Evolutionary conservation across 2,329 filamentous ascomycete species (phyloP).

Genomic region (Diaporthe sp.): DNA sequence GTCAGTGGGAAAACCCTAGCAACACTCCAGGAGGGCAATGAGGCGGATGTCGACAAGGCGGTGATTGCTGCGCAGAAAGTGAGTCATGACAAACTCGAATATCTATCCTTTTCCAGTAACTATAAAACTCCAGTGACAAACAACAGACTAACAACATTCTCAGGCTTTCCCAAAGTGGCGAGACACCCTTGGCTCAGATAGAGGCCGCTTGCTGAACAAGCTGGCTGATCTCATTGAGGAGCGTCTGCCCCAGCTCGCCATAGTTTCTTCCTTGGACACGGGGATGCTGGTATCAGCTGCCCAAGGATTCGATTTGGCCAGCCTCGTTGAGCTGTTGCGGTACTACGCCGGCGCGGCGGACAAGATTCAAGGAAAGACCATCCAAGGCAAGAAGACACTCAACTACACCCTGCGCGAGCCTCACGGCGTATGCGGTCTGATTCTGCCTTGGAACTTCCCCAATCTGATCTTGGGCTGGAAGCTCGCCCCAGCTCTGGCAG

Average conservation of each 20-base stretch:
- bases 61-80: neutral
- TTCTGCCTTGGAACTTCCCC: neutral
- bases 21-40: neutral
- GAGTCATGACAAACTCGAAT: neutral
- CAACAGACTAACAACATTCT: neutral
- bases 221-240: neutral
- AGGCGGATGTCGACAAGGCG: neutral
- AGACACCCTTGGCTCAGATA: neutral
- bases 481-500: neutral
- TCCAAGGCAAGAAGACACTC: neutral
- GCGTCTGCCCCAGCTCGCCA: neutral
- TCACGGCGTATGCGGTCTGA: neutral
- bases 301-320: neutral
- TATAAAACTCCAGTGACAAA: neutral
- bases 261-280: neutral
- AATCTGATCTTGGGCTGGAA: neutral
- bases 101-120: neutral
- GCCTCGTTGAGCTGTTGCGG: neutral
- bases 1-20: neutral
- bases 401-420: neutral
- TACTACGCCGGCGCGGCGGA: constrained; percentile 2
- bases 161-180: constrained; percentile 2
- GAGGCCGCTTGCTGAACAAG: neutral
- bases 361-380: neutral
- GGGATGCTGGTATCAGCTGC: neutral